Base-by-base conservation (phyloP, 2,329 filamentous ascomycete species). In the Cercospora sp. region DNA sequence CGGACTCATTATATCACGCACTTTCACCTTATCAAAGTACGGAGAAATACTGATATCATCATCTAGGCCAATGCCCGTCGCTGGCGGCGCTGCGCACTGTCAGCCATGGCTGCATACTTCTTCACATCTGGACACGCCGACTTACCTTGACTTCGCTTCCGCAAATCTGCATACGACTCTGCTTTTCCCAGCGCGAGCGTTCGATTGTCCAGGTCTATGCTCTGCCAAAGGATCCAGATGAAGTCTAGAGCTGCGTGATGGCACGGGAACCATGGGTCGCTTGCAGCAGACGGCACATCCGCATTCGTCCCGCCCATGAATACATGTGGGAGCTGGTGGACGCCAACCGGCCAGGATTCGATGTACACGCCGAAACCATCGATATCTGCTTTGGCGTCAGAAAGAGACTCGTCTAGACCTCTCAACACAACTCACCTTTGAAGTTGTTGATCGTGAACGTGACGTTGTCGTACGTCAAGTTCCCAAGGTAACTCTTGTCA, bases 141-240 rank as follows among this genome's bases (percentile, higher is more conserved):
- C 45, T 33, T 45, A 64, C 61, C 36, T 39, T 13, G 28, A 18
- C 12, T 33, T 9, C 18, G 18, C 23, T 31, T 57, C 33, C 61
- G 48, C 30, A 64, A 26, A 13, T 64, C 51, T 36, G 45, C 48
- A 39, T 39, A 64, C 23, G 65, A 26, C 16, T 58, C 60, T 16
- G 66, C 64, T 16, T 18, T 39, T 7, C 30, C 45, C 18, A 67
- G 31, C 16, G 28, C 16, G 16, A 23, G 57, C 10, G 42, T 61
- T 9, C 83, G 75, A 5, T 74, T 74, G 33, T 73, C 69, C 20
- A 78, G 69, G 63, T 84, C 79, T 58, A 79, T 72, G 67, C 80
- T 81, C 72, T 85, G 83, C 84, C 84, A 86, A 7, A 81, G 82
- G 77, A 80, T 81, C 75, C 79, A 86, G 1, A 80, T 69, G 1